These are phyloP conservation scores for Diaporthe citri DNA, from an alignment of 2,329 filamentous ascomycete species.

Conservation along the genomic window DNA sequence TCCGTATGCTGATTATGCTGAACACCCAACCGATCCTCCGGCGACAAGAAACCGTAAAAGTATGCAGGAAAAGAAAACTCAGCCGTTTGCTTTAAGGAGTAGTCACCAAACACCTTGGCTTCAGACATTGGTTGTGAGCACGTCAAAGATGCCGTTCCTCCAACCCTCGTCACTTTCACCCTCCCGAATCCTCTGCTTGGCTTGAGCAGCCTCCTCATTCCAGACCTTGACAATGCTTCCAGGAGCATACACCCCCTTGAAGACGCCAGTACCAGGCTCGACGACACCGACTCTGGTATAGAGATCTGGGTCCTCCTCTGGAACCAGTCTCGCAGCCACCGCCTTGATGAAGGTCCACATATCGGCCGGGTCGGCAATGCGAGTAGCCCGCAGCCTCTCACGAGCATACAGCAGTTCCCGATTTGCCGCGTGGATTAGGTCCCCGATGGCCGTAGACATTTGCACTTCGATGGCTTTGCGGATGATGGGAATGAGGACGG, in stretches of 20 bases:
- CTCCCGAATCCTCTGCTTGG: conserved; percentile 81
- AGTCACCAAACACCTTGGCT: not conserved
- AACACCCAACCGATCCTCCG: not conserved
- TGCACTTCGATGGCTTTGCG: conserved; percentile 84
- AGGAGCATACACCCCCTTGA: conserved; percentile 87
- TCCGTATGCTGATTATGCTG: conserved; percentile 1
- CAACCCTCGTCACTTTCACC: conserved; percentile 76
- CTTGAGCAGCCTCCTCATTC: conserved; percentile 81
- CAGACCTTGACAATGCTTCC: conserved; percentile 92
- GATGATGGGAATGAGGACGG: conserved; percentile 83
- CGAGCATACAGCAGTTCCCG: conserved; percentile 88
- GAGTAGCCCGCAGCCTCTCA: conserved; percentile 86
- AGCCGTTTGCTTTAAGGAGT: not conserved
- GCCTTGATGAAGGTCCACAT: conserved; percentile 86
- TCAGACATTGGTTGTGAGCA: conserved; percentile 49
- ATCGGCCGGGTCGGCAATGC: conserved; percentile 84
- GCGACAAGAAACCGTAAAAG: not conserved
- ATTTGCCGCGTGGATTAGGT: conserved; percentile 80
- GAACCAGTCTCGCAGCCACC: conserved; percentile 80
- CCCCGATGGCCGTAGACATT: conserved; percentile 78
- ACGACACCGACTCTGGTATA: conserved; percentile 80
- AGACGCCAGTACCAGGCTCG: conserved; percentile 68
- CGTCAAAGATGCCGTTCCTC: conserved; percentile 86
- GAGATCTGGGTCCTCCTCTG: conserved; percentile 80
- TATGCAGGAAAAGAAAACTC: too few relatives aligned